Conservation (phyloP, 2,329 filamentous ascomycete species). For the Myrmaecium sp. region DNA sequence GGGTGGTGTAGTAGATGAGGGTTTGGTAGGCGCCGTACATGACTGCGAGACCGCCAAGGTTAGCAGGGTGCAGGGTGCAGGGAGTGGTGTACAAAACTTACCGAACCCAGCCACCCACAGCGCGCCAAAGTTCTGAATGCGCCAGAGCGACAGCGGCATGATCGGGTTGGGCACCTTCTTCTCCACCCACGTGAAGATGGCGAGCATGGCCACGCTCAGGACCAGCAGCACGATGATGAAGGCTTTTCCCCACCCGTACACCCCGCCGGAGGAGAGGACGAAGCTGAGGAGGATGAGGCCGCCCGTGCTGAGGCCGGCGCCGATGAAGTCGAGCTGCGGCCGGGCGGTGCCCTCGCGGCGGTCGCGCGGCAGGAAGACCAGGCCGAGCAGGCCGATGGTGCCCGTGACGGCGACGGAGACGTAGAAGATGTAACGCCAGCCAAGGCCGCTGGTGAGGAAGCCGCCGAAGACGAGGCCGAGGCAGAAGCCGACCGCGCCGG, state of each 20-base stretch:
- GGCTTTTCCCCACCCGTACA: conserved; percentile 29
- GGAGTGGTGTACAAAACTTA: conserved; percentile 6
- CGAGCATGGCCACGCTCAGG: conserved; percentile 21
- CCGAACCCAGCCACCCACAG: conserved; percentile 28
- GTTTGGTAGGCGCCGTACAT: conserved; percentile 27
- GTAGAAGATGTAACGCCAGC: conserved; percentile 6
- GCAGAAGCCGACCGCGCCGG: conserved; percentile 24
- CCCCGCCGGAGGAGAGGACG: conserved; percentile 27
- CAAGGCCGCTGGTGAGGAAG: conserved; percentile 4
- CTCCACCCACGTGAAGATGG: conserved; percentile 23
- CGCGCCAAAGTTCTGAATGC: conserved; percentile 28
- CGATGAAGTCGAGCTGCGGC: conserved; percentile 24
- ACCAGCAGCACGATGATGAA: conserved; percentile 28
- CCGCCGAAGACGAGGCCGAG: conserved; percentile 6
- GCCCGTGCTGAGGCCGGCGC: conserved; percentile 24
- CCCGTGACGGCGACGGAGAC: conserved; percentile 4
- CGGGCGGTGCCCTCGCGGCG: conserved; percentile 14
- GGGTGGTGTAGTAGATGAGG: conserved; percentile 26
- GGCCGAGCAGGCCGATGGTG: conserved; percentile 6
- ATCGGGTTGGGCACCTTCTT: conserved; percentile 28
- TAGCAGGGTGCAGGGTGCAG: background rate
- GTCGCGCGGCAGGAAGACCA: conserved; percentile 24
- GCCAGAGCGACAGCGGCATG: conserved; percentile 30
- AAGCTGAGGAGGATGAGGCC: conserved; percentile 29
- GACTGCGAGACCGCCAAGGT: conserved; percentile 10